Evolutionary conservation across 768 basidiomycete species (phyloP), one percentile per base, ranked within the genome.

Genomic region (Piloderma croceum): DNA sequence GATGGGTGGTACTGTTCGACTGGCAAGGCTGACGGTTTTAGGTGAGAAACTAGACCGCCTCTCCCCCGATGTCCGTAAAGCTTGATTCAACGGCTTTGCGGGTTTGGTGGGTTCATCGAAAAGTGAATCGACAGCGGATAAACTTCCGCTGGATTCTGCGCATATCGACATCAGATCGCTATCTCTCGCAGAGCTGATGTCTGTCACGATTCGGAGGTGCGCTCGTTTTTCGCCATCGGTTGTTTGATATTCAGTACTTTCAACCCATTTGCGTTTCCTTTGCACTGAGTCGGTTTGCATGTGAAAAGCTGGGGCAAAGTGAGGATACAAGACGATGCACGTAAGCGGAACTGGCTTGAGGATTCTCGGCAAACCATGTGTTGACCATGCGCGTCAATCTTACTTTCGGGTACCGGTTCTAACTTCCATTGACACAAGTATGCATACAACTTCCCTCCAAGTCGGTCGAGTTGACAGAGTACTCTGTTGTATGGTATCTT

Each of bases 1-100:
- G 34, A 87, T 82, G 7, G 73, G 67, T 7, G 83, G 81, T 0
- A 65, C 65, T 11, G 51, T 58, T 17, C 68, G 65, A 23, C 43
- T 42, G 36, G 62, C 56, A 51, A 67, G 27, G 49, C 46, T 3
- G 24, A 33, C 25, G 39, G 32, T 24, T 17, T 23, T 20, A 31
- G 15, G 29, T 34, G 18, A 15, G 31, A 34, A 45, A 27, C 23
- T 37, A 21, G 38, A 49, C 15, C 33, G 29, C 21, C 35, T 36
- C 15, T 38, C 10, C 34, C 17, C 10, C 13, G 34, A 22, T 2
- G 10, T 15, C 11, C 13, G 24, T 7, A 10, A 3, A 20, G 25
- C 43, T 36, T 3, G 33, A 13, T 19, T 43, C 35, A 20, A 46
- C 42, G n/a, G 35, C 18, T 36, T 41, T 23, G 6, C 15, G 23